Percentiles rank a stretch among this genome's conserved stretches.
Evolutionary conservation across 2,329 filamentous ascomycete species (phyloP).

Genomic region (Cytospora piceae): DNA sequence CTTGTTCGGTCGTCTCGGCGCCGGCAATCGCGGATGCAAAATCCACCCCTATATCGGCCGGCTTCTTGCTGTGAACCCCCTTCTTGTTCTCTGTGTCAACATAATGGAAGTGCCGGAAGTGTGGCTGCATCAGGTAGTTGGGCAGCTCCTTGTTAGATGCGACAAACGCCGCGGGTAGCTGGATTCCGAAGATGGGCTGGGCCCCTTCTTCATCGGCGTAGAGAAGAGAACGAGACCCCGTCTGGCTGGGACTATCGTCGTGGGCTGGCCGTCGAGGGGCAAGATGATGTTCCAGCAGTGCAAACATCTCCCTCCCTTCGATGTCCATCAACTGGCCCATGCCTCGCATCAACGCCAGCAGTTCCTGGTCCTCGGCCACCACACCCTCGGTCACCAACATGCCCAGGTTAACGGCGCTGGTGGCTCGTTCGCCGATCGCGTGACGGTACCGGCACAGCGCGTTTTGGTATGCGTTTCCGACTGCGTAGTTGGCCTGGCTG

Average conservation of each 20-base stretch:
- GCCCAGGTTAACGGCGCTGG: constrained; percentile 34
- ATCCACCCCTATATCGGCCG: background rate
- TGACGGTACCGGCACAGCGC: constrained; percentile 5
- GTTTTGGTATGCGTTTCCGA: constrained; percentile 42
- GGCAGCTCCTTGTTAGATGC: background rate
- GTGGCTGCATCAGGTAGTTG: background rate
- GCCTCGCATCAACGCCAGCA: constrained; percentile 30
- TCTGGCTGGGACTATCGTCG: no score
- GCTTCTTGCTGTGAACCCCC: background rate
- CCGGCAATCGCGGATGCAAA: background rate
- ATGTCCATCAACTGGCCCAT: constrained; percentile 19
- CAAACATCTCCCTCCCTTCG: constrained; percentile 20
- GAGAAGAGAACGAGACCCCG: no score
- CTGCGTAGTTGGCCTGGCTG: constrained; percentile 45
- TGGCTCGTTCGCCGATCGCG: constrained; percentile 40
- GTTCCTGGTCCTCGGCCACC: constrained; percentile 33
- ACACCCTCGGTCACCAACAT: constrained; percentile 17
- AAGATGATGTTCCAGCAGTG: constrained; percentile 32
- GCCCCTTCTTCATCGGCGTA: background rate
- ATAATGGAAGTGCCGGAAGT: constrained; percentile 3
- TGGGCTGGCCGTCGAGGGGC: background rate
- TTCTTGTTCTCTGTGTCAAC: background rate
- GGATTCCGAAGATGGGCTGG: background rate
- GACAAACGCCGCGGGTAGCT: background rate
- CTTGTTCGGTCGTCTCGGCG: background rate